phyloP scores from a whole-genome alignment of 2,329 filamentous ascomycete species.

The Botrytis tulipae region DNA sequence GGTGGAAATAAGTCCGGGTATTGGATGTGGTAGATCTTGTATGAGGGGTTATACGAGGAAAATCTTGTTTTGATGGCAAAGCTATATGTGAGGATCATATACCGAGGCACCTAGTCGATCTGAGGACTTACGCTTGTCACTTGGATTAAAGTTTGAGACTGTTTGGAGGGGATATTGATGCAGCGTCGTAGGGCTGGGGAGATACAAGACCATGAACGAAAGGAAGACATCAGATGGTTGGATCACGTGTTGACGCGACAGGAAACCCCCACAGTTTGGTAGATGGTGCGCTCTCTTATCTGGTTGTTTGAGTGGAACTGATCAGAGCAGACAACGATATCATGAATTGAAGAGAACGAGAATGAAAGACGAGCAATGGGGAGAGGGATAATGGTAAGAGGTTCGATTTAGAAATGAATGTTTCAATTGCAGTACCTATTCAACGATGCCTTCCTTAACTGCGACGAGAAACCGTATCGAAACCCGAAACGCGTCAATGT shows the following conservation, averaged over 20 bases:
- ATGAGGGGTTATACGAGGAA: neutral
- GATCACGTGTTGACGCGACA: neutral
- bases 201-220: neutral
- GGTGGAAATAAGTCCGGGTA: neutral
- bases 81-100: neutral
- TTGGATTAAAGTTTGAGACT: neutral
- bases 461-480: neutral
- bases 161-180: neutral
- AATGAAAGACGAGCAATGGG: neutral
- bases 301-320: neutral
- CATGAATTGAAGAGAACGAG: neutral
- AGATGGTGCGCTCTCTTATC: neutral
- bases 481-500: neutral
- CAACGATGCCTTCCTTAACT: neutral
- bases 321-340: neutral
- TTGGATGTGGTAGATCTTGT: neutral
- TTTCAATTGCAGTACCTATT: neutral
- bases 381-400: neutral
- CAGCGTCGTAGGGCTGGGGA: neutral
- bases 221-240: neutral
- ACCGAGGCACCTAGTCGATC: neutral
- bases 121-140: neutral
- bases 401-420: neutral
- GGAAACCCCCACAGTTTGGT: neutral
- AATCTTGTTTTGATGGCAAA: neutral